phyloP scores from a whole-genome alignment of 1,284 basidiomycete species.

The Rhodotorula sp. region DNA sequence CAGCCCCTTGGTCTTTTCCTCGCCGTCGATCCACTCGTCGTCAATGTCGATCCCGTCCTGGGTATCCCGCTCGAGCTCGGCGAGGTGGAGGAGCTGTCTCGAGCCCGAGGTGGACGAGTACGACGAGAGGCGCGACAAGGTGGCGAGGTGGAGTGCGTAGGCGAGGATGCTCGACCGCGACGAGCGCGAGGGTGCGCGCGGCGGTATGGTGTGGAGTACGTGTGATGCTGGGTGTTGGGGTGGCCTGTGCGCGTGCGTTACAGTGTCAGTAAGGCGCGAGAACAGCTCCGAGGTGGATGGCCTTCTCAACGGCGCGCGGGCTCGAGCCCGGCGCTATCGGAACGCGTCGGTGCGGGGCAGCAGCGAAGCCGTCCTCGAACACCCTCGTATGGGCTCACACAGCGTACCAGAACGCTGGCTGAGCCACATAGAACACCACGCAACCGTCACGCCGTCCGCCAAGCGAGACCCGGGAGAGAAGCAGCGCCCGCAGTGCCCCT shows the following conservation, averaged over 20 bases:
- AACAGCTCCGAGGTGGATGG: not conserved
- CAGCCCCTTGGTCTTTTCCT: conserved; percentile 37
- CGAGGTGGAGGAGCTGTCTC: conserved; percentile 26
- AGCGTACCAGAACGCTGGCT: no score
- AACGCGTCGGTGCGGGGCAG: not conserved
- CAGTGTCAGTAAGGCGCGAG: not conserved
- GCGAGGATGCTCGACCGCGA: conserved; percentile 41
- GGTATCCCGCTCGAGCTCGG: conserved; percentile 23
- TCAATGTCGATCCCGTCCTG: conserved; percentile 19
- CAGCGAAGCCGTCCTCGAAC: not conserved
- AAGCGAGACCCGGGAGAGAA: no score
- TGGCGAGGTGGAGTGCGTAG: conserved; percentile 40
- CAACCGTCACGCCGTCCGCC: no score
- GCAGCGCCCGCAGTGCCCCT: not conserved
- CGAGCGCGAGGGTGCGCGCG: conserved; percentile 38
- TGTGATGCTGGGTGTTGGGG: conserved; percentile 40
- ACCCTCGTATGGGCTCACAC: no score
- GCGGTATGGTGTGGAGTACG: conserved; percentile 39
- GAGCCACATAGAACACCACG: no score
- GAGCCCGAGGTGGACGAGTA: conserved; percentile 27
- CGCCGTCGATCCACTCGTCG: conserved; percentile 28
- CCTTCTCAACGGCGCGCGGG: not conserved
- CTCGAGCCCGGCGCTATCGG: not conserved
- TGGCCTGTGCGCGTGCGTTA: conserved; percentile 8
- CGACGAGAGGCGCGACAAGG: conserved; percentile 32